Evolutionary conservation across 805 yeast species (phyloP).

Genomic region (Lipomyces orientalis): DNA sequence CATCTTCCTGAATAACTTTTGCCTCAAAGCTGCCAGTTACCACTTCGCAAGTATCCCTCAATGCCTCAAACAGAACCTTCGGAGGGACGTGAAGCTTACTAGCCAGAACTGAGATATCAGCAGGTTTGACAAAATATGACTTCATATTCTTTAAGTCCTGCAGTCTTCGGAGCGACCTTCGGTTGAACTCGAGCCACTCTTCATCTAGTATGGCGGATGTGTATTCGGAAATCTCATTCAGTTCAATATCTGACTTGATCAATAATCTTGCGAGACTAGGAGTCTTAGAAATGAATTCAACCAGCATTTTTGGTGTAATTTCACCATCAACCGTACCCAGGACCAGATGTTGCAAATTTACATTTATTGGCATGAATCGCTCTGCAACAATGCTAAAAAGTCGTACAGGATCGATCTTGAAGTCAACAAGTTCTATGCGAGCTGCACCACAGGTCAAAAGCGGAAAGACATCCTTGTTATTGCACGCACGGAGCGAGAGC

Average conservation of each 20-base stretch:
- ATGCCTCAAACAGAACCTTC: neutral
- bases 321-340: neutral
- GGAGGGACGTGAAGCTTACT: neutral
- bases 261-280: neutral
- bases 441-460: constrained; percentile 3
- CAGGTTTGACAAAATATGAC: neutral
- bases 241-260: constrained; percentile 2
- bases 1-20: neutral
- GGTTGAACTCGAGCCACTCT: neutral
- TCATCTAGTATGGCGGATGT: neutral
- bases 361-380: neutral
- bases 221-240: neutral
- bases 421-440: neutral
- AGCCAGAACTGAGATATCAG: neutral
- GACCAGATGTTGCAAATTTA: neutral
- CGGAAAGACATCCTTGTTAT: constrained; percentile 6
- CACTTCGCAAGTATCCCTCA: neutral
- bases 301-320: neutral
- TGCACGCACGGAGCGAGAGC: neutral
- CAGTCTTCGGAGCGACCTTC: neutral
- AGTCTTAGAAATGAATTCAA: neutral
- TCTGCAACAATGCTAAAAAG: neutral
- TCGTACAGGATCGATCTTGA: constrained; percentile 7
- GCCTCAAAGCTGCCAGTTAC: neutral
- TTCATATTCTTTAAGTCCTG: neutral